Evolutionary conservation across 2,329 filamentous ascomycete species (phyloP), one percentile per base, ranked within the genome.

Genomic region (Aspergillus ochraceoroseus): DNA sequence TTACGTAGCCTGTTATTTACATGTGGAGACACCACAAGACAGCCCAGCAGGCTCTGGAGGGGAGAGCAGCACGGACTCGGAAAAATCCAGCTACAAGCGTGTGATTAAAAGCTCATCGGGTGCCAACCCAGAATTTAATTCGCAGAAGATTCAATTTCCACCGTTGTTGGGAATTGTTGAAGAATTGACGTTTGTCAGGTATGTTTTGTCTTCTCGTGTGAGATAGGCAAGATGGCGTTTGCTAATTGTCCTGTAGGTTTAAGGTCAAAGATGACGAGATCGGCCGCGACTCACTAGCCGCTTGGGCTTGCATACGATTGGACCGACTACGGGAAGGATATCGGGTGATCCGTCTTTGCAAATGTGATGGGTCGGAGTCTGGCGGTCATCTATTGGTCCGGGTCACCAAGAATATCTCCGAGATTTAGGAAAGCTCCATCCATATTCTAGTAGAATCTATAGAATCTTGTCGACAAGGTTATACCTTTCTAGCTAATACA

Each of bases 251-350:
- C 34, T 19, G 27, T 40, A 82, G 79, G 52, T 86, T 96, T 71
- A 87, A 94, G 54, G 74, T 96, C 51, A 84, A 88, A 63, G 87
- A 96, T 61, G 84, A 94, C 52, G 84, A 90, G 63, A 77, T 89
- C 51, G 80, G 82, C 3, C 75, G 76, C 47, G 88, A 96, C 56
- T 77, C 83, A 44, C 65, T 95, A 41, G 83, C 87, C 7, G 87
- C 84, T 2, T 96, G 92, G 92, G 81, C 85, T 1, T 95, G 88
- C 57, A 82, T 94, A 53, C 76, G 88, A 26, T 76, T 96, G 14
- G 88, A 95, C 65, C 76, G 88, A 5, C 64, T 95, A 44, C 79
- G 79, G 45, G 69, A 76, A 22, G 90, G 92, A 1, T 85, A 85
- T 52, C 74, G 88, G 7, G 80, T 95, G 51, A 71, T 96, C 41